A percentile compares a stretch with the other conserved stretches of the same genome.
These are phyloP conservation scores for Porcisia hertigi DNA, from an alignment of 208 protist species.

Conservation along the genomic window DNA sequence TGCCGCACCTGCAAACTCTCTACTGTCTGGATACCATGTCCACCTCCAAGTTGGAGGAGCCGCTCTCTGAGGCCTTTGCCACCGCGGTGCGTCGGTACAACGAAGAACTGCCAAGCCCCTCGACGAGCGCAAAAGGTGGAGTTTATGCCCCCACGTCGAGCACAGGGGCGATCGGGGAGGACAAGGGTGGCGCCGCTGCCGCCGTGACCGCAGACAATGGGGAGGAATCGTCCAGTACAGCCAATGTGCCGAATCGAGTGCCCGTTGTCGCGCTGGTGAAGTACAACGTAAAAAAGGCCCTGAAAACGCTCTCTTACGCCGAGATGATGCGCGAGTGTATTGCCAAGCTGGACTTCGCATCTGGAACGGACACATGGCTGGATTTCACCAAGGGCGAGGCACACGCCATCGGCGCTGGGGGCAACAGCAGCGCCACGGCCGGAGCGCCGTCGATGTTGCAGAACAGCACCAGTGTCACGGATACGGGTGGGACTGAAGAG, in stretches of 20 bases:
- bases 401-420: neutral
- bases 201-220: neutral
- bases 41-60: constrained; percentile 38
- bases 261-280: constrained; percentile 35
- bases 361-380: constrained; percentile 13
- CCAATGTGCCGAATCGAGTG: neutral
- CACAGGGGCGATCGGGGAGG: neutral
- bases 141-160: neutral
- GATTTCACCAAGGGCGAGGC: constrained; percentile 30
- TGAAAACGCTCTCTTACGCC: constrained; percentile 39
- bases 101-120: constrained; percentile 10
- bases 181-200: neutral
- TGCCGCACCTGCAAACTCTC: constrained; percentile 35
- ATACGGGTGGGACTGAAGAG: neutral
- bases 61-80: constrained; percentile 63
- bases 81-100: constrained; percentile 36
- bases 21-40: constrained; percentile 72
- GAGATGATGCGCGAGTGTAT: constrained; percentile 32
- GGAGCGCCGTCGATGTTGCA: neutral
- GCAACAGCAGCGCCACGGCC: neutral
- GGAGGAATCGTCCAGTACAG: neutral
- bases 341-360: constrained; percentile 16
- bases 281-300: constrained; percentile 61
- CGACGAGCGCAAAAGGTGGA: neutral
- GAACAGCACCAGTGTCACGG: neutral